phyloP scores from a whole-genome alignment of 768 basidiomycete genomes.

The Boletales sp. region DNA sequence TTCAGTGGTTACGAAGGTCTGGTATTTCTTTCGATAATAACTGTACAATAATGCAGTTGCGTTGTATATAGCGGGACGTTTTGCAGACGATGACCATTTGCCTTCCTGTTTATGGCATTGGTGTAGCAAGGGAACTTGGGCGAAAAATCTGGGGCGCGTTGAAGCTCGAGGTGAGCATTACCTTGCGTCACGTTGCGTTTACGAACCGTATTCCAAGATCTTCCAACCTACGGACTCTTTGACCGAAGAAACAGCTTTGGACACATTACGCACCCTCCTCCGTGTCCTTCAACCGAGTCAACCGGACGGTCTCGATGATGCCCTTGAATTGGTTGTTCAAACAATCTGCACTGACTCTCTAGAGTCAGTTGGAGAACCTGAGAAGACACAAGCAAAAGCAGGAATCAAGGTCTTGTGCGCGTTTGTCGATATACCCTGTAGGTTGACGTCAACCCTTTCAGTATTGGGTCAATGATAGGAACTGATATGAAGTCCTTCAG shows the following conservation, averaged over 20 bases:
- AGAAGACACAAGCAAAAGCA: constrained; percentile 88
- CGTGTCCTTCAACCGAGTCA: constrained; percentile 59
- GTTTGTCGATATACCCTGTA: constrained; percentile 76
- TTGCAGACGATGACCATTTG: constrained; percentile 73
- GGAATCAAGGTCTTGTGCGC: constrained; percentile 82
- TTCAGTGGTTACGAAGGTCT: constrained; percentile 78
- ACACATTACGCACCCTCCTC: constrained; percentile 69
- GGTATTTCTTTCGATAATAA: not conserved
- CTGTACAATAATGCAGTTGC: not conserved
- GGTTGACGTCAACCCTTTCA: constrained; percentile 26
- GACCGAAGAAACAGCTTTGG: constrained; percentile 73
- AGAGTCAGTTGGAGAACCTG: constrained; percentile 78
- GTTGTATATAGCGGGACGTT: constrained; percentile 67
- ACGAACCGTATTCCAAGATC: constrained; percentile 49
- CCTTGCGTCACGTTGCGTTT: not conserved
- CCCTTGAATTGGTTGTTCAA: constrained; percentile 56
- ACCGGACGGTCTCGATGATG: constrained; percentile 34
- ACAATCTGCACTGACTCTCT: constrained; percentile 82
- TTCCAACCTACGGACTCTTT: constrained; percentile 84
- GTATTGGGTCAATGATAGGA: not conserved
- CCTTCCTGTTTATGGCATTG: constrained; percentile 80
- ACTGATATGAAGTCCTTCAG: constrained; percentile 36
- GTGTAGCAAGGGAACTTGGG: constrained; percentile 56
- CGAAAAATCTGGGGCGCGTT: constrained; percentile 86
- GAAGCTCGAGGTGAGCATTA: constrained; percentile 71